Percentiles rank a stretch among this genome's conserved stretches.
phyloP scores from a whole-genome alignment of 2,329 filamentous ascomycete genomes.

The Pezicula rhizophila region DNA sequence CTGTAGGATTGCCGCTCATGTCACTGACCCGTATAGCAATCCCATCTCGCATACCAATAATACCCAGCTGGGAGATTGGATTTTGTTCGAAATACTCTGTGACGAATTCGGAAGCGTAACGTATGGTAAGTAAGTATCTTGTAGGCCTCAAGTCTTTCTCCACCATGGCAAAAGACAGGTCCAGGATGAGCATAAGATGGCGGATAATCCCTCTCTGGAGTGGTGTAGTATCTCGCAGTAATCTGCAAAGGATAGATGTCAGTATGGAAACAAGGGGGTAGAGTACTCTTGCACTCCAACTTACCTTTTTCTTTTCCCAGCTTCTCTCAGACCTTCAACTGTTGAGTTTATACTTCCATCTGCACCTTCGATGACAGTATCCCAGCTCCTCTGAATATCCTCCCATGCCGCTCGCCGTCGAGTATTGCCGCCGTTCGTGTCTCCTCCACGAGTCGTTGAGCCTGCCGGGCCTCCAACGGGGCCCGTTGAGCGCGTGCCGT shows the following conservation, averaged over 20 bases:
- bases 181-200: constrained; percentile 85
- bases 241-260: constrained; percentile 38
- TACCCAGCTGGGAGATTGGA: constrained; percentile 89
- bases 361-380: constrained; percentile 69
- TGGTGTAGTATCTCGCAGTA: constrained; percentile 90
- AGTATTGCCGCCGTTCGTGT: constrained; percentile 25
- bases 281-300: constrained; percentile 4
- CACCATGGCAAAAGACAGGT: constrained; percentile 88
- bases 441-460: constrained; percentile 22
- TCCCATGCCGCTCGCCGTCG: constrained; percentile 55
- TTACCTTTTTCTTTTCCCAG: constrained; percentile 70
- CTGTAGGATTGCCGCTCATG: constrained; percentile 83
- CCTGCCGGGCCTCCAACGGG: constrained; percentile 18
- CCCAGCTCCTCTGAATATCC: constrained; percentile 62
- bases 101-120: constrained; percentile 82
- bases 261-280: no score
- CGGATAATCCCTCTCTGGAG: constrained; percentile 95
- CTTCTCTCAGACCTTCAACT: constrained; percentile 70
- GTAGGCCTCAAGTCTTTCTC: constrained; percentile 93
- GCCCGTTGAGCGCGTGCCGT: constrained; percentile 26
- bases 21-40: constrained; percentile 81
- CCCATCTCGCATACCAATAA: constrained; percentile 90
- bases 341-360: constrained; percentile 70
- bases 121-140: constrained; percentile 74
- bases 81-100: constrained; percentile 97